Percentiles rank a stretch among this genome's conserved stretches.
Conservation (phyloP, 31 red algal species). For the Asparagopsis taxiformis region DNA sequence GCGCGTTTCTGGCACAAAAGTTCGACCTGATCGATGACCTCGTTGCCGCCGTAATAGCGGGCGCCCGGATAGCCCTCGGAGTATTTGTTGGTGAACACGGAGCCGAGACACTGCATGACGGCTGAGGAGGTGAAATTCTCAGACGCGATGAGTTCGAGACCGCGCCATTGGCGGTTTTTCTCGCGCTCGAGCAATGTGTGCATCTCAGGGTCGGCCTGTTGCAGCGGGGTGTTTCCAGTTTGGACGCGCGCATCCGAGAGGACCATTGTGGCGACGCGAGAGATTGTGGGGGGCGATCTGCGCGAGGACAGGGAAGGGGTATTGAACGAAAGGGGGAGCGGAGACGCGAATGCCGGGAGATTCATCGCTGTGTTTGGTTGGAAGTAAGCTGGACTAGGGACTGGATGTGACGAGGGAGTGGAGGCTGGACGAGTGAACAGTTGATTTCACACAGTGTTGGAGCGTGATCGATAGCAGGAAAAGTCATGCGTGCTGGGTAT, state of each 20-base stretch:
- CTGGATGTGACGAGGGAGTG: background rate
- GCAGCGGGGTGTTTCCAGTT: slow-evolving; percentile 11
- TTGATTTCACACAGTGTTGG: background rate
- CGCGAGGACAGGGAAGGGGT: background rate
- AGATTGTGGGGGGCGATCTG: background rate
- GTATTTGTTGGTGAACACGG: slow-evolving; percentile 97
- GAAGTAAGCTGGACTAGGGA: background rate
- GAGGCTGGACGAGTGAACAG: slow-evolving; percentile 4
- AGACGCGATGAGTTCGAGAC: slow-evolving; percentile 94
- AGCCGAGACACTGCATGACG: slow-evolving; percentile 82
- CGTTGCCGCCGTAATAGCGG: slow-evolving; percentile 97
- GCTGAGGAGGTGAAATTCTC: slow-evolving; percentile 97
- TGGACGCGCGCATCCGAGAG: background rate
- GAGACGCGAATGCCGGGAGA: slow-evolving; percentile 5
- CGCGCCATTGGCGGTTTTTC: slow-evolving; percentile 70
- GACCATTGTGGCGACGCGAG: slow-evolving; percentile 3
- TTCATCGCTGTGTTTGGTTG: background rate
- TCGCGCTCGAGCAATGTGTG: slow-evolving; percentile 61
- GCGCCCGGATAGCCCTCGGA: slow-evolving; percentile 98
- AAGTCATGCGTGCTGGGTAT: background rate
- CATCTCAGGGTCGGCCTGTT: slow-evolving; percentile 48
- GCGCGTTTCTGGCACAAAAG: slow-evolving; percentile 71
- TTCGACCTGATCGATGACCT: slow-evolving; percentile 89
- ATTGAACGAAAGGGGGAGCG: slow-evolving; percentile 1
- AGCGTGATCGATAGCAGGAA: background rate